Evolutionary conservation across 768 basidiomycete species (phyloP), one percentile per base, ranked within the genome.

Genomic region (Hygrocybe punicea): DNA sequence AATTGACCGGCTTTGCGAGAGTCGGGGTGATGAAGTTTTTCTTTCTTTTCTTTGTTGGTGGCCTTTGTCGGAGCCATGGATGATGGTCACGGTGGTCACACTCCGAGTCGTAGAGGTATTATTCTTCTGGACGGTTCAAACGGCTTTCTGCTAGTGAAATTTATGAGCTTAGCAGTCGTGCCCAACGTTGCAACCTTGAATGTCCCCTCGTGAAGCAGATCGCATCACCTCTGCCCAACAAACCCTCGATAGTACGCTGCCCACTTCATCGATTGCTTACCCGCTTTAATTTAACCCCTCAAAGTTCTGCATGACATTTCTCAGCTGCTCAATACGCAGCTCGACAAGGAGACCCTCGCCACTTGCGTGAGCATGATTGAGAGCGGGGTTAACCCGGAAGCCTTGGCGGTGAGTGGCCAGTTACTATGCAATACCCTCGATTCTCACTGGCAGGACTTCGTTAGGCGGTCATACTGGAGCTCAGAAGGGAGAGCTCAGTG

Each of bases 311-410:
- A 86, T 65, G 92, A 94, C 58, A 89, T 96, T 55, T 93, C 93
- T 17, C 91, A 93, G 72, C 73, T 95, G 46, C 73, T 96, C 50
- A 89, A 93, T 60, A 94, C 93, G 0, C 84, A 87, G 56, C 79
- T 96, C 40, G 92, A 95, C 74, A 91, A 89, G 65, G 89, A 93
- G 67, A 91, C 91, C 2, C 81, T 96, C n/a, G 91, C 89, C 35
- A 93, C 89, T 23, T 96, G 93, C 69, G 85, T 96, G 21, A 82
- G 86, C 39, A 86, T 96, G 87, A 93, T 96, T 63, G 93, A 96
- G 73, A 86, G 84, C 59, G 93, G 93, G 16, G 90, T 89, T 47
- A 96, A 95, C 69, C 91, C 93, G 10, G 92, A 95, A 65, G 93
- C 92, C 0, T 78, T 96, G 46, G 93, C 93, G 63, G 93, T 95